Base-by-base conservation (phyloP, 345 rosid species). In the Salix exigua region DNA sequence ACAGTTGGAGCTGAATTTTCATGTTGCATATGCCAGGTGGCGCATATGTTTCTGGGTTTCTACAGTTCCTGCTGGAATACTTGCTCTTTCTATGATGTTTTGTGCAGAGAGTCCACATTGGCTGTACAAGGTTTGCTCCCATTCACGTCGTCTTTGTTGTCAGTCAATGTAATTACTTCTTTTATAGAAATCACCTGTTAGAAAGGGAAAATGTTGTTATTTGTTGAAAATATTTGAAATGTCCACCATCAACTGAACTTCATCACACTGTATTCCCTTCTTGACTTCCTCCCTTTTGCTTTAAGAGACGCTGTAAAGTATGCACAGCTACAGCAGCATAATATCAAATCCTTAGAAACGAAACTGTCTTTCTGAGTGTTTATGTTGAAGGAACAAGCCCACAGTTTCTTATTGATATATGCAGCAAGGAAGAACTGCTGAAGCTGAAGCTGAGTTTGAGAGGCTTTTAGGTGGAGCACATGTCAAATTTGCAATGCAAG, bases 51-150 rank as follows among this genome's bases (percentile, higher is more conserved):
- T 96, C 75, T 91, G 91, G 96, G 79, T 88, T 72, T 91, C 99
- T 60, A 84, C 83, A 26, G 80, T 96, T 88, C 98, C 99, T 72
- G 96, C 99, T 82, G 87, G 88, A 25, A 72, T 86, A 58, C 98
- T 96, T 62, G 94, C 89, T 82, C 70, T 96, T 51, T 90, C 88
- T 70, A 96, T 96, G 93, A 72, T 80, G 75, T 83, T 93, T 78
- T 96, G 96, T 84, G 97, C 86, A 8, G 99, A 96, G 82, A 85
- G 90, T 84, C 99, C 98, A 5, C 91, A 89, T 69, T 96, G 99
- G 99, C 76, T 96, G 68, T 91, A 83, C 79, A 96, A 96, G 99
- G 99, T 96, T 80, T 69, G 85, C 51, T 82, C 69, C 46, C 33
- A 66, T 51, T 50, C 25, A 18, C 42, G 23, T 35, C 12, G 60